Percentiles rank a stretch among this genome's conserved stretches.
Evolutionary conservation across 1,284 basidiomycete genomes (phyloP).

Genomic region (Golubevia pallescens): DNA sequence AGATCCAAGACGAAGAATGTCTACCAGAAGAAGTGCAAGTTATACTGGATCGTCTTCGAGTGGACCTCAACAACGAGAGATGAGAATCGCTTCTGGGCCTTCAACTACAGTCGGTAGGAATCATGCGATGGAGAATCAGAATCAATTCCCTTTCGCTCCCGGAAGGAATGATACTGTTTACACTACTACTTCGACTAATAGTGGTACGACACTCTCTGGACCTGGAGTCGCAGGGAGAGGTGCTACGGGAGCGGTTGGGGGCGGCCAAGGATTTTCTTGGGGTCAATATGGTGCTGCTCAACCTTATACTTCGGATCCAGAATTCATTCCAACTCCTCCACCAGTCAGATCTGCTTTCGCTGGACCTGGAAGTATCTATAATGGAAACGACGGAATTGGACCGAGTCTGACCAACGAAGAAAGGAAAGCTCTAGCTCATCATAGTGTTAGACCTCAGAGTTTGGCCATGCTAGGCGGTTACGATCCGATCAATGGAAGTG

Average conservation of each 20-base stretch:
- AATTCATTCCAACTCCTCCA: conserved; percentile 9
- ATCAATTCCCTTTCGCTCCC: neutral
- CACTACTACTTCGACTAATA: conserved; percentile 12
- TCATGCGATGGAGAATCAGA: neutral
- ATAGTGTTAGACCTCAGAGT: conserved; percentile 32
- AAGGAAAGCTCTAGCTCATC: conserved; percentile 31
- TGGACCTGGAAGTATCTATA: conserved; percentile 43
- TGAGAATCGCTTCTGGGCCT: neutral
- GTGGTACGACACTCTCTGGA: conserved; percentile 32
- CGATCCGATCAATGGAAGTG: conserved; percentile 5
- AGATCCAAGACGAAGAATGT: neutral
- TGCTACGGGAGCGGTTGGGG: conserved; percentile 25
- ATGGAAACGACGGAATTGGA: conserved; percentile 18
- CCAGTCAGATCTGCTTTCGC: conserved; percentile 31
- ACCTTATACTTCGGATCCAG: conserved; percentile 19
- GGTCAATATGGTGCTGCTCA: conserved; percentile 37
- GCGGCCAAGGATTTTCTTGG: conserved; percentile 35
- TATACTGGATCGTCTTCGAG: neutral
- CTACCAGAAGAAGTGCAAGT: neutral
- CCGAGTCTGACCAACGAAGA: conserved; percentile 23
- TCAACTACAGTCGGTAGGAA: neutral
- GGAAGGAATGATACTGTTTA: conserved; percentile 42
- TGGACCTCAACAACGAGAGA: neutral
- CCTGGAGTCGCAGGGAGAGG: conserved; percentile 51
- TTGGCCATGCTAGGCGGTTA: conserved; percentile 19